Base-by-base conservation (phyloP, 176 grass and related monocot genomes). In the Panicum miliaceum region DNA sequence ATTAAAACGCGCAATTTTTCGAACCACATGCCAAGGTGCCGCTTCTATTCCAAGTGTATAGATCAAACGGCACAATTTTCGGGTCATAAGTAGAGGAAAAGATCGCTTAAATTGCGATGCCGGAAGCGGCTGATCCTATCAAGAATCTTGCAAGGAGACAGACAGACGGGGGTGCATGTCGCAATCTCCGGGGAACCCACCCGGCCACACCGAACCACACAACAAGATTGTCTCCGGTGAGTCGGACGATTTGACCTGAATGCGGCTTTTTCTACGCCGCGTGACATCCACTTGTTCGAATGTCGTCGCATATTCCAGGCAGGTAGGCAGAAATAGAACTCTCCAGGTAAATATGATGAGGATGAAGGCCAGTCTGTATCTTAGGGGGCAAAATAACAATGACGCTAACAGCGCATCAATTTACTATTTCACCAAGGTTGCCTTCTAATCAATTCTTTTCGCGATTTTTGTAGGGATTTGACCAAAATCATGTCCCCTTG, bases 181-280 rank as follows among this genome's bases (percentile, higher is more conserved):
- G 59, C 65, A 10, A 86, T 86, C 84, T 45, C 57, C 54, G 54
- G 12, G 10, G 3, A 26, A 75, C 34, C 54, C 79, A 63, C 52
- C 14, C 2, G 13, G 65, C 54, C 79, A 63, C 52, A 20, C 2
- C 19, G 65, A 78, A 46, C 14, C 12, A 15, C 27, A 11, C 78
- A 83, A 72, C 72, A 86, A 64, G 37, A 63, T 76, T 4, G 63
- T 77, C 56, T 18, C 19, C 27, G 63, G 36, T 82, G 78, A 81
- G 78, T 86, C 45, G 25, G 88, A 86, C 26, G 84, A 90, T 83
- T 72, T 86, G 84, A 73, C 71, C 72, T 18, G 27, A 51, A 72
- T 32, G 53, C 23, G 32, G 18, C 41, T 60, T 43, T 45, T 68
- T 60, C 52, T 61, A 35, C 64, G 29, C 32, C 60, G 38, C 75